Base-by-base conservation (phyloP, 148 eudicot species). In the Rhododendron ferrugineum region DNA sequence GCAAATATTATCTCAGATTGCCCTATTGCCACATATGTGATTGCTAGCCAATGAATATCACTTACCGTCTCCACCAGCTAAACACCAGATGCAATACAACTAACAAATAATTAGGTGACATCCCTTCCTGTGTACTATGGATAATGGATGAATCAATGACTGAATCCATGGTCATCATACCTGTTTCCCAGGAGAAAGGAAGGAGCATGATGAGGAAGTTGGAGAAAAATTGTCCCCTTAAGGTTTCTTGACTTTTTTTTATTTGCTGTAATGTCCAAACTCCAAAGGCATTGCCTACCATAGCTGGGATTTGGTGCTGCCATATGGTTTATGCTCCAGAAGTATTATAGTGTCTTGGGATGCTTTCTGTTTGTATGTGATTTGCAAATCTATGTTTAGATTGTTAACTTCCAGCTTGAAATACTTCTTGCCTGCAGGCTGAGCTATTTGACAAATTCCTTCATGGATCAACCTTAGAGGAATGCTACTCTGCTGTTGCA, bases 381-480 rank as follows among this genome's bases (percentile, higher is more conserved):
- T 83, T 34, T 58, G 47, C 44, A 40, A 46, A 46, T 68, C n/a
- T 14, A 73, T 0, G n/a, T 66, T 18, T 83, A 20, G 36, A 66
- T 83, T 84, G 34, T 54, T 66, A 64, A 44, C 52, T 47, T 60
- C 58, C 34, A 60, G 88, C 9, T 7, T 87, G 77, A 42, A 73
- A 40, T 64, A 62, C 85, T 72, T 83, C 11, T 28, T 49, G 5
- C n/a, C 84, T 91, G 92, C 93, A 97, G 99, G 99, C 98, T 86
- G 99, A 97, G 92, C 89, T 97, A 86, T 97, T 97, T 88, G 98
- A 95, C 92, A 97, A 97, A 86, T 97, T 95, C 86, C 93, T 97
- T 80, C 90, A 94, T 79, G 99, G 99, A 58, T 94, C 99, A 46
- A 97, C 98, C 68, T 87, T 97, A 78, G 96, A 93, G 88, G 99